Evolutionary conservation across 352 stramenopile genomes (phyloP).

Genomic region (Phytophthora foliorum): DNA sequence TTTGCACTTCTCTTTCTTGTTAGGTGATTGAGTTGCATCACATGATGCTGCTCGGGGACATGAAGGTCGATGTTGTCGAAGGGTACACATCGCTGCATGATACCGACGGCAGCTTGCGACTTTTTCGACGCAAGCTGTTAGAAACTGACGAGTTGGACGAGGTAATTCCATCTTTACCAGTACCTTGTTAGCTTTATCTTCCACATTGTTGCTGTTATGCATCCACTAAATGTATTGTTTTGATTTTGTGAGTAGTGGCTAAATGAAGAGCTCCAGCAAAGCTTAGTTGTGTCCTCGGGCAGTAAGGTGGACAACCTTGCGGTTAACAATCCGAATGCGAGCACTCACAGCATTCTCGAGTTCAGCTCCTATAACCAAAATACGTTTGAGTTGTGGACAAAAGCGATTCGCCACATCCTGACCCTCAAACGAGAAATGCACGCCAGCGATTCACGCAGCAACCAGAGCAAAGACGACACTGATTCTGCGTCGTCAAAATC

Average conservation of each 20-base stretch:
- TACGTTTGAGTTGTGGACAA: conserved; percentile 90
- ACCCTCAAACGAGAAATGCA: conserved; percentile 61
- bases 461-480: conserved; percentile 29
- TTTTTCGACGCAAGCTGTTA: conserved; percentile 82
- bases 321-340: conserved; percentile 66
- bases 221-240: background rate
- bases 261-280: conserved; percentile 75
- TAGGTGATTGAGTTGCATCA: conserved; percentile 82
- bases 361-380: conserved; percentile 84
- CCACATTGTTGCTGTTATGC: background rate
- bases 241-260: conserved; percentile 54
- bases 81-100: conserved; percentile 36
- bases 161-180: conserved; percentile 32
- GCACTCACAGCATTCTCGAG: conserved; percentile 73
- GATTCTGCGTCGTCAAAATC: background rate
- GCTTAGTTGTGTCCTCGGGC: conserved; percentile 52
- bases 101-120: conserved; percentile 42
- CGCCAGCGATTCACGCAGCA: conserved; percentile 17
- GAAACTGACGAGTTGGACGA: conserved; percentile 84
- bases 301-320: conserved; percentile 60
- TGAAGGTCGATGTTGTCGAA: conserved; percentile 82
- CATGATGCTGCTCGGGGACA: conserved; percentile 82
- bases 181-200: too few relatives aligned
- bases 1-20: background rate
- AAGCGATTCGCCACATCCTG: conserved; percentile 80